Percentiles rank a stretch among this genome's conserved stretches.
These are phyloP conservation scores for Podaxis carcinomalis DNA, from an alignment of 768 basidiomycete species.

Conservation along the genomic window DNA sequence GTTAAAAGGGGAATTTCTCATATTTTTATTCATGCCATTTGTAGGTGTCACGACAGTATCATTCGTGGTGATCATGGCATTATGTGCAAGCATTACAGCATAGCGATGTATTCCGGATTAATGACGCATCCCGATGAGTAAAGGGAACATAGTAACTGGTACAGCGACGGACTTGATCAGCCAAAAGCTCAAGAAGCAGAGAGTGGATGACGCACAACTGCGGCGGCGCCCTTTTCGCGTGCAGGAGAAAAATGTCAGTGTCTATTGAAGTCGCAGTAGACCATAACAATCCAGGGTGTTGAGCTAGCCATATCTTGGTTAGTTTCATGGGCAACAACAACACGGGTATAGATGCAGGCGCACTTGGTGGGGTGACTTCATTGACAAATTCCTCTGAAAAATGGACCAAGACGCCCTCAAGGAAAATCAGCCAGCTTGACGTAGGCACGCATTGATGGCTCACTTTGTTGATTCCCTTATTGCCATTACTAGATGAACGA, in stretches of 20 bases:
- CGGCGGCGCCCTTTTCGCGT: constrained; percentile 70
- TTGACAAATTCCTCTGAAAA: constrained; percentile 63
- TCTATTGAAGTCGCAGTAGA: constrained; percentile 66
- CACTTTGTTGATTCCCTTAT: constrained; percentile 54
- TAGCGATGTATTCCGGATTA: constrained; percentile 43
- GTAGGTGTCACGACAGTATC: constrained; percentile 15
- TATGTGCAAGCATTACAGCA: constrained; percentile 60
- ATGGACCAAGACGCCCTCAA: constrained; percentile 76
- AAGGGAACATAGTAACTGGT: constrained; percentile 73
- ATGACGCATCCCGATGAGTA: constrained; percentile 71
- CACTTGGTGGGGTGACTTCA: constrained; percentile 45
- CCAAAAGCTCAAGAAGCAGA: background rate
- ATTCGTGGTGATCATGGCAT: constrained; percentile 40
- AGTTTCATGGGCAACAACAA: background rate
- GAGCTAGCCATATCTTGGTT: constrained; percentile 33
- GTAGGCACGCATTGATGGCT: background rate
- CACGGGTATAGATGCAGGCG: constrained; percentile 16
- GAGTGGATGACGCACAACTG: constrained; percentile 49
- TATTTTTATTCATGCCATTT: too few species aligned
- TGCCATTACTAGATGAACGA: constrained; percentile 48
- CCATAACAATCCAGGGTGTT: constrained; percentile 89
- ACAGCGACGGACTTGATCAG: background rate
- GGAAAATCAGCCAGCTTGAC: background rate
- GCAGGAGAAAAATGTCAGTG: constrained; percentile 79
- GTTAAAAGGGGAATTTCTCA: constrained; percentile 4